Evolutionary conservation across 768 basidiomycete genomes (phyloP), one percentile per base, ranked within the genome.

Genomic region (Agrocybe pediades): DNA sequence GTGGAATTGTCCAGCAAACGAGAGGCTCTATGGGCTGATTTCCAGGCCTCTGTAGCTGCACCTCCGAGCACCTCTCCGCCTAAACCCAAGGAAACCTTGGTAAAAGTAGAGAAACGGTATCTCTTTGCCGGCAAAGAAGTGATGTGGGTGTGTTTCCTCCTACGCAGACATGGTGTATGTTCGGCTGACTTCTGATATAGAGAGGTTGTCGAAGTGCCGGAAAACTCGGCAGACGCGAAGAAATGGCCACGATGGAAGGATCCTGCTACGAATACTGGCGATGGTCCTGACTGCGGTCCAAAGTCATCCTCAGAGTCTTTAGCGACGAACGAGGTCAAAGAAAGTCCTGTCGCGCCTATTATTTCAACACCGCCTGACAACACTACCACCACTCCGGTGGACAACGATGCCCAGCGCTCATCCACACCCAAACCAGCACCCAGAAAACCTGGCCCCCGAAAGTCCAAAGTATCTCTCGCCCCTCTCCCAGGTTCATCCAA

Each of bases 61-160:
- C 58, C 74, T 47, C 33, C 62, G 26, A 50, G 55, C 33, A 41
- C 59, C 48, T 43, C 53, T 49, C 33, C 53, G 48, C n/a, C 59
- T 62, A 30, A 53, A 60, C 13, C 15, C 39, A 9, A 47, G 2
- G 20, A 41, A 19, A 78, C 73, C 49, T 73, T 75, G 60, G 77
- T 94, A 29, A 88, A 85, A 68, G 73, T 95, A 43, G 80, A 85
- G 66, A 88, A 84, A 64, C 78, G 74, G 29, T 88, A 85, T 66
- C 66, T 81, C 27, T 95, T 88, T 62, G 92, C 90, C 1, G 92
- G 92, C 20, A 85, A 93, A 55, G 81, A 86, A 26, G 75, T 87
- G 42, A 71, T 77, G 92, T 93, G 67, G 62, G 87, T 77, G 2
- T 27, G 4, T 13, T 20, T 44, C 6, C 13, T 25, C 36, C 36